These are phyloP conservation scores for Trifolium dubium DNA, from an alignment of 306 rosid species.

Conservation along the genomic window DNA sequence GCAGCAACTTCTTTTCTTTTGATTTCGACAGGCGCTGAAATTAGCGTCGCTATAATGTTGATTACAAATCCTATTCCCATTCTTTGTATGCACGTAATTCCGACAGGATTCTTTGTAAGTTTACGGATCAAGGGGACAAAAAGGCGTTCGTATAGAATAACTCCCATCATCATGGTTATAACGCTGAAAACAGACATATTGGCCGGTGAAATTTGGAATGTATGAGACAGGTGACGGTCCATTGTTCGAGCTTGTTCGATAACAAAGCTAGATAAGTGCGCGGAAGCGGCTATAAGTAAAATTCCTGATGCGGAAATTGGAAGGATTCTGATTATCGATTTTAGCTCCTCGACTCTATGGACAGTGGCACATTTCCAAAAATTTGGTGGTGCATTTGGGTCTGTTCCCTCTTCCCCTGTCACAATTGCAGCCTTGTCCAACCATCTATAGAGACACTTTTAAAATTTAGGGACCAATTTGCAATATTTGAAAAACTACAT, in stretches of 20 bases:
- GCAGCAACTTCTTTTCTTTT: slow-evolving; percentile 62
- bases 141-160: slow-evolving; percentile 67
- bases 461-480: too few relatives aligned
- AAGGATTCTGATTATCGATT: slow-evolving; percentile 64
- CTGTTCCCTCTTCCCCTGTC: slow-evolving; percentile 37
- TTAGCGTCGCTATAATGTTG: slow-evolving; percentile 57
- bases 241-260: slow-evolving; percentile 76
- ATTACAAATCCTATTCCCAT: slow-evolving; percentile 72
- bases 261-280: slow-evolving; percentile 65
- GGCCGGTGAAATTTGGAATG: slow-evolving; percentile 71
- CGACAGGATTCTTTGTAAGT: slow-evolving; percentile 59
- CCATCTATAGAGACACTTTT: slow-evolving; percentile 47
- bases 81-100: slow-evolving; percentile 75
- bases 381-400: slow-evolving; percentile 51
- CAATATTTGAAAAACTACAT: too few relatives aligned
- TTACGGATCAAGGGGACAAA: slow-evolving; percentile 60
- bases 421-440: slow-evolving; percentile 74
- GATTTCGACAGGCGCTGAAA: slow-evolving; percentile 58
- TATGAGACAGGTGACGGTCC: slow-evolving; percentile 56
- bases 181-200: slow-evolving; percentile 58
- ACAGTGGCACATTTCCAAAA: slow-evolving; percentile 72
- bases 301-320: slow-evolving; percentile 72
- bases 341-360: slow-evolving; percentile 75
- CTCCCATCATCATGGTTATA: slow-evolving; percentile 59
- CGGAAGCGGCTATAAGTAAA: slow-evolving; percentile 55